phyloP scores from a whole-genome alignment of 164 flowering plant species.

The Litsea cubeba region DNA sequence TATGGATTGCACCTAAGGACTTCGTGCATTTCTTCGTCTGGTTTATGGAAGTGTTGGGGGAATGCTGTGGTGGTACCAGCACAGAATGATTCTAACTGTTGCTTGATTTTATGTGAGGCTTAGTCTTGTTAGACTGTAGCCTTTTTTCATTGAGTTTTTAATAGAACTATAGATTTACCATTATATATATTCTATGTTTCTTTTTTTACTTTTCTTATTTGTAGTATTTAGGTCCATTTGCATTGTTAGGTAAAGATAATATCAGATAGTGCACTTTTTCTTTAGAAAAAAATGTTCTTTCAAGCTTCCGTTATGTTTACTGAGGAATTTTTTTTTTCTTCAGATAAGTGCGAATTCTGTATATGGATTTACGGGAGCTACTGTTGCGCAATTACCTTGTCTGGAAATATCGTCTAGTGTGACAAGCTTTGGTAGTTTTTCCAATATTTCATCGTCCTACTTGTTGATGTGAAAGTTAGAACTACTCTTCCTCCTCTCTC shows the following conservation, averaged over 20 bases:
- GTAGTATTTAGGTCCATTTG: not conserved
- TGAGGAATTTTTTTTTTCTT: not conserved
- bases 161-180: too few species aligned
- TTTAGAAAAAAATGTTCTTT: not conserved
- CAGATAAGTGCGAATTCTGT: conserved; percentile 99
- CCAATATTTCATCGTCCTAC: not conserved
- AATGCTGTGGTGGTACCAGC: too few species aligned
- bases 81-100: too few species aligned
- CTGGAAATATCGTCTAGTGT: conserved; percentile 98
- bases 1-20: too few species aligned
- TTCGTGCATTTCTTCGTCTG: too few species aligned
- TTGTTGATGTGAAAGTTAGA: not conserved
- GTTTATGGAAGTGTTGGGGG: too few species aligned
- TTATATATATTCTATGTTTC: too few species aligned
- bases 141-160: too few species aligned
- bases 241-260: not conserved
- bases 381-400: conserved; percentile 94
- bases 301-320: not conserved
- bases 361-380: conserved; percentile 98
- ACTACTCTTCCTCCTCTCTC: not conserved
- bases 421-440: conserved; percentile 82
- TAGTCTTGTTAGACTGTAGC: too few species aligned
- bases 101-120: too few species aligned
- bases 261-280: not conserved
- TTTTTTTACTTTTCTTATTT: not conserved